Percentiles rank a stretch among this genome's conserved stretches.
Evolutionary conservation across 2,329 filamentous ascomycete species (phyloP).

Genomic region (Stemphylium beticola): DNA sequence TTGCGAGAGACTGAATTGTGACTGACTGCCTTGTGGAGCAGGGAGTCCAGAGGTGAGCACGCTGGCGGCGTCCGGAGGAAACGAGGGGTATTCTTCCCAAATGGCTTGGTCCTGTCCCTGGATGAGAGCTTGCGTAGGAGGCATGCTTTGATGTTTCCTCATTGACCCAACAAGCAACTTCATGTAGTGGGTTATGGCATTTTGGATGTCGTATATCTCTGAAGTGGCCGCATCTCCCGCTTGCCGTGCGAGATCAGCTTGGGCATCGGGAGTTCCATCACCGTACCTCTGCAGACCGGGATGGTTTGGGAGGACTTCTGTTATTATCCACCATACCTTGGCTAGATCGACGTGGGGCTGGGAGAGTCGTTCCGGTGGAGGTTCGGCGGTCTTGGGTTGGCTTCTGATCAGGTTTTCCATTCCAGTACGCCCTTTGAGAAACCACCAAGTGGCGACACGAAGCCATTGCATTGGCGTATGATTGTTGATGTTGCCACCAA

Average conservation of each 20-base stretch:
- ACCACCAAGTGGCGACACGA: slow-evolving; percentile 85
- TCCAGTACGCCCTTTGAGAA: slow-evolving; percentile 77
- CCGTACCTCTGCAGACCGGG: slow-evolving; percentile 38
- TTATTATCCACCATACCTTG: slow-evolving; percentile 81
- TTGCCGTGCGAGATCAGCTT: slow-evolving; percentile 48
- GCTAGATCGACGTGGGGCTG: slow-evolving; percentile 87
- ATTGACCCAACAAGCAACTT: slow-evolving; percentile 80
- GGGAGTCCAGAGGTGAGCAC: slow-evolving; percentile 59
- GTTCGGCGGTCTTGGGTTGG: slow-evolving; percentile 61
- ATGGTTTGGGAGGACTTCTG: slow-evolving; percentile 50
- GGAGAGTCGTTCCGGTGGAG: slow-evolving; percentile 59
- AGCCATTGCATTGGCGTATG: slow-evolving; percentile 72
- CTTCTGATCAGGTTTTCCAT: slow-evolving; percentile 75
- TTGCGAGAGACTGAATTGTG: slow-evolving; percentile 62
- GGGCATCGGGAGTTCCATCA: slow-evolving; percentile 28
- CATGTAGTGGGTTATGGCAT: slow-evolving; percentile 67
- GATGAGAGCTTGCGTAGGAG: slow-evolving; percentile 68
- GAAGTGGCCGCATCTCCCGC: slow-evolving; percentile 54
- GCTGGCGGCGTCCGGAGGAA: slow-evolving; percentile 73
- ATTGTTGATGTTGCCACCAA: slow-evolving; percentile 68
- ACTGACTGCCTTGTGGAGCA: slow-evolving; percentile 53
- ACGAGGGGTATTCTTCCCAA: slow-evolving; percentile 78
- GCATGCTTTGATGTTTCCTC: slow-evolving; percentile 80
- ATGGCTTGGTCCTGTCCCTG: slow-evolving; percentile 81
- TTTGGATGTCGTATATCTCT: slow-evolving; percentile 58